A percentile compares a stretch with the other conserved stretches of the same genome.
These are phyloP conservation scores for Astrothelium subdiscretum DNA, from an alignment of 495 filamentous ascomycete species.

Conservation along the genomic window DNA sequence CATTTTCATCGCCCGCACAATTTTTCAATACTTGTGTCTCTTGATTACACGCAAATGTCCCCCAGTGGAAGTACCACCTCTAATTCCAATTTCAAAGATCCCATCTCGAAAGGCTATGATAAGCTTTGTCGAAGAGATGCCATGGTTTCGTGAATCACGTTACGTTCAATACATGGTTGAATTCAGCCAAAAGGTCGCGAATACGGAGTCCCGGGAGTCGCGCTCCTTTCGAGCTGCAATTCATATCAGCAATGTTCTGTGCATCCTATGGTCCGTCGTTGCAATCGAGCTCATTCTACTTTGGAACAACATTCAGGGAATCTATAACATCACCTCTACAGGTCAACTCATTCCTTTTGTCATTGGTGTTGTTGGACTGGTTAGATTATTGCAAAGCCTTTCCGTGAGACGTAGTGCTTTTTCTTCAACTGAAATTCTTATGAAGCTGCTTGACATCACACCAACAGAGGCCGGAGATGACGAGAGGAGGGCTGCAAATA, in stretches of 20 bases:
- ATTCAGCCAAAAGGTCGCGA: too few species aligned
- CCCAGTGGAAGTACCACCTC: neutral
- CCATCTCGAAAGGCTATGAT: neutral
- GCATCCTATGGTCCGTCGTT: conserved; percentile 8
- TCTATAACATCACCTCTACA: conserved; percentile 18
- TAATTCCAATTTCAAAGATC: neutral
- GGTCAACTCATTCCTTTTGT: conserved; percentile 32
- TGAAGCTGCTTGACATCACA: neutral
- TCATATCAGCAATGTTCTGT: neutral
- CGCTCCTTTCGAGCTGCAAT: neutral
- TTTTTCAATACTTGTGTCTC: neutral
- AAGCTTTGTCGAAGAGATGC: too few species aligned
- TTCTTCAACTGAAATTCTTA: neutral
- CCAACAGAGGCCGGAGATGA: neutral
- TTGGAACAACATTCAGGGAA: conserved; percentile 28
- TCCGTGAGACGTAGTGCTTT: neutral
- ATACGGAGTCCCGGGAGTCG: too few species aligned
- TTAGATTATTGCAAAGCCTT: neutral
- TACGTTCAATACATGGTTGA: too few species aligned
- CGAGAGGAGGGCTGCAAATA: too few species aligned
- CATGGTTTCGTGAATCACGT: too few species aligned
- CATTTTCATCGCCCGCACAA: neutral
- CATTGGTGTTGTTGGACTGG: conserved; percentile 14
- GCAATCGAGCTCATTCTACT: conserved; percentile 31
- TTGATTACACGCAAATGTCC: neutral